Base-by-base conservation (phyloP, 129 eudicot species). In the Arctium lappa region DNA sequence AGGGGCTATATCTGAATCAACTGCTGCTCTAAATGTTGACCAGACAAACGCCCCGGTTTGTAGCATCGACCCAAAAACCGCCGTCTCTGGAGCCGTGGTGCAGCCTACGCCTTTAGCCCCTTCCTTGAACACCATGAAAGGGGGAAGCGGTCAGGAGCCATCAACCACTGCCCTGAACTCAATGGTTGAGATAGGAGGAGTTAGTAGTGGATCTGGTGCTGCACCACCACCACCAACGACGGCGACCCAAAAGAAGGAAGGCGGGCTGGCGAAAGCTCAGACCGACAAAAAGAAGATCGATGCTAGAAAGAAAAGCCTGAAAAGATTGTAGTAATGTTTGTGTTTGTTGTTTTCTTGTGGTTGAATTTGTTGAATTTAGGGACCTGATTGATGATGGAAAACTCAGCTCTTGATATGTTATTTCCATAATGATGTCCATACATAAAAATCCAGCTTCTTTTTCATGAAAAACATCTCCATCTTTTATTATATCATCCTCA, bases 261-360 rank as follows among this genome's bases (percentile, higher is more conserved):
- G 82, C 0, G 91, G 91, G 39, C 50, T 88, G 77, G 56, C 63
- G 30, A 95, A 93, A 81, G 91, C 80, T 70, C 95, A 85, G 16
- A 86, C 86, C 1, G 98, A 91, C 86, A 96, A 93, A 84, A 96
- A 88, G 97, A 96, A 91, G 92, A 93, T 91, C 18, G 99, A 96
- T 75, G 99, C 98, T 5, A 93, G 99, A 87, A 96, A 96, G 95
- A 93, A 93, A 80, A 96, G 98, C 90, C 82, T 96, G 88, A 96
- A 93, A 88, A 91, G 99, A 93, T 85, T 96, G 82, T 93, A 82
- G 82, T 93, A 82, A 88, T 62, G 46, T 56, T 73, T 74, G 63
- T 72, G 70, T 79, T 29, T 50, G 13, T 40, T 85, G 40, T 60
- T 80, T 76, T 80, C 68, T 16, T 75, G 84, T 75, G 81, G 56